Evolutionary conservation across 495 filamentous ascomycete genomes (phyloP), one percentile per base, ranked within the genome.

Genomic region (Aspergillus bridgeri): DNA sequence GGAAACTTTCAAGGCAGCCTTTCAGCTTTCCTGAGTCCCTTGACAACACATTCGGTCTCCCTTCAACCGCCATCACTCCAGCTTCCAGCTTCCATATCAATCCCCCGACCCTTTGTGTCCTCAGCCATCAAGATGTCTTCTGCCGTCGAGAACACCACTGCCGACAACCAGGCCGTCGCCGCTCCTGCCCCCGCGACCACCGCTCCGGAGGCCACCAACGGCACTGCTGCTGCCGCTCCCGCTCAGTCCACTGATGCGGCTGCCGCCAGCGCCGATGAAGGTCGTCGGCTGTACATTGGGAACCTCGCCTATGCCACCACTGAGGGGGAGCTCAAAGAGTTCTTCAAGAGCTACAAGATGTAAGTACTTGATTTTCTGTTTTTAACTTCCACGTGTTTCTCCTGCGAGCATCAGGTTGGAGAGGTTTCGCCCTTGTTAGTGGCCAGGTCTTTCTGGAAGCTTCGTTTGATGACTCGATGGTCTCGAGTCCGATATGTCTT

Each of bases 231-330:
- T 83, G 70, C 77, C 53, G 71, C 81, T 59, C 79, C 76, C 57
- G 72, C 81, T 55, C 80, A 87, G 81, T 86, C 91, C 66, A 61
- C 74, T 45, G 91, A 94, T 73, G 92, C 93, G 70, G 92, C 93
- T 62, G 86, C 92, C 69, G 91, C 92, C 78, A 96, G 91, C 79
- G 94, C 94, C 71, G 92, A 94, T 74, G 94, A 98, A 80, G 95
- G 94, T 72, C 90, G 94, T 82, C 91, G 94, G 79, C 85, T 98
- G 62, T 98, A 98, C 80, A 98, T 98, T 81, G 94, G 94, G 76
- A 98, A 98, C 81, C 91, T 98, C 84, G 94, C 94, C 56, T 98
- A 98, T 75, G 92, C 94, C 85, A 98, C 94, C 83, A 95, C 92
- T 70, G 94, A 98, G 89, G 94, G 90, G 85, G 91, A 96, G 84